Base-by-base conservation (phyloP, 2,329 filamentous ascomycete species). In the Xylariomycetidae sp. region DNA sequence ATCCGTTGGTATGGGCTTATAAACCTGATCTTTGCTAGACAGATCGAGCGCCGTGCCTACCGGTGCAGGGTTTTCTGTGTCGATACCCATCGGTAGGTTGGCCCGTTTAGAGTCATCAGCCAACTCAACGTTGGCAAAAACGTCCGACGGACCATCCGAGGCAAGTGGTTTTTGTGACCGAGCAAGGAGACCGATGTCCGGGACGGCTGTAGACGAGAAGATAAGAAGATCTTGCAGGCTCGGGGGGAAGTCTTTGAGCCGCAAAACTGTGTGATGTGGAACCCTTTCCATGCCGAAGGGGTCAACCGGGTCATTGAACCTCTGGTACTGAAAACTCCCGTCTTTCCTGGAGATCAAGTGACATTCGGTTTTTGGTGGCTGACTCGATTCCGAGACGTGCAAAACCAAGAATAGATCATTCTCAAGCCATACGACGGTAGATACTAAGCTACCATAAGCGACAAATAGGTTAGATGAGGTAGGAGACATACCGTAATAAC, bases 371-470 rank as follows among this genome's bases (percentile, higher is more conserved):
- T 74, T 62, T 5, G 80, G 75, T 7, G 70, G 67, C 16, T 70
- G 67, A 25, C 74, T 72, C 35, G 71, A 69, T 40, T 72, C 73
- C 18, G 72, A 66, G n/a, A 85, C 87, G 59, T 96, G 83, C 15
- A 92, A 76, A 35, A 82, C 72, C 27, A 97, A 69, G 55, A 96
- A 94, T 3, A 90, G 66, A 48, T 94, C 67, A 48, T 92, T 95
- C 52, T 92, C 85, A 14, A 97, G 72, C 92, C 94, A 98, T 23
- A 74, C 73, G 25, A 98, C 71, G 12, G 84, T 83, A 4, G 88
- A 86, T 3, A 94, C 86, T 82, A 48, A 31, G 18, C 15, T 22
- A 36, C 15, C 13, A 42, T 64, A 44, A 61, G 52, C 42, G 15
- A 34, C 6, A 31, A 13, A 12, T 10, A 16, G 13, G 10, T 8